Percentiles rank a stretch among this genome's conserved stretches.
These are phyloP conservation scores for Arachnopeziza araneosa DNA, from an alignment of 2,329 filamentous ascomycete species.

Conservation along the genomic window DNA sequence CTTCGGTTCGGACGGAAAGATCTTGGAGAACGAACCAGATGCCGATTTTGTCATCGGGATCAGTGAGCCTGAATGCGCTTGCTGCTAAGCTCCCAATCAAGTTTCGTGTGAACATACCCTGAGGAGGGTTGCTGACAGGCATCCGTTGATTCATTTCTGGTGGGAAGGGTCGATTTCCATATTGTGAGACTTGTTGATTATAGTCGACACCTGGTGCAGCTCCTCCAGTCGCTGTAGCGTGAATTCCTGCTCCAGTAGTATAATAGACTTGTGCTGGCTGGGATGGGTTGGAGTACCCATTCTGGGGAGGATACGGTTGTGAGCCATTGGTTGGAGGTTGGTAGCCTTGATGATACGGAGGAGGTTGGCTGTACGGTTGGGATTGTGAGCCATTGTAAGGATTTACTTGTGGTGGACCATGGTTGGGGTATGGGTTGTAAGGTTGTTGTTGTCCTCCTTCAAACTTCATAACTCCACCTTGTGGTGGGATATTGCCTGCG, in stretches of 20 bases:
- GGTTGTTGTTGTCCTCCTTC: constrained; percentile 10
- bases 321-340: constrained; percentile 13
- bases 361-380: constrained; percentile 14
- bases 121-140: constrained; percentile 40
- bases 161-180: constrained; percentile 12
- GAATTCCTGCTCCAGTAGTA: constrained; percentile 7
- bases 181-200: constrained; percentile 6
- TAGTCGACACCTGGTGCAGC: constrained; percentile 7
- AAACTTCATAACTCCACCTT: constrained; percentile 11
- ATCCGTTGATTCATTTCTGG: constrained; percentile 19
- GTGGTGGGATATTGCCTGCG: constrained; percentile 19
- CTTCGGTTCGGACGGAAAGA: constrained; percentile 88
- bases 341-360: constrained; percentile 20
- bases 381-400: constrained; percentile 17
- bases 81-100: constrained; percentile 88
- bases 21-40: constrained; percentile 98
- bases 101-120: constrained; percentile 90
- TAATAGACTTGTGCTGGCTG: constrained; percentile 17
- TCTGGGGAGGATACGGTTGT: constrained; percentile 25
- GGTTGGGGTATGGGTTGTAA: constrained; percentile 24
- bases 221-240: constrained; percentile 4
- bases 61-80: constrained; percentile 78
- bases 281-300: constrained; percentile 36
- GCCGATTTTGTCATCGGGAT: constrained; percentile 73
- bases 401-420: constrained; percentile 21